Conservation (phyloP, 2,329 filamentous ascomycete genomes). For the Rutstroemia sp. region DNA sequence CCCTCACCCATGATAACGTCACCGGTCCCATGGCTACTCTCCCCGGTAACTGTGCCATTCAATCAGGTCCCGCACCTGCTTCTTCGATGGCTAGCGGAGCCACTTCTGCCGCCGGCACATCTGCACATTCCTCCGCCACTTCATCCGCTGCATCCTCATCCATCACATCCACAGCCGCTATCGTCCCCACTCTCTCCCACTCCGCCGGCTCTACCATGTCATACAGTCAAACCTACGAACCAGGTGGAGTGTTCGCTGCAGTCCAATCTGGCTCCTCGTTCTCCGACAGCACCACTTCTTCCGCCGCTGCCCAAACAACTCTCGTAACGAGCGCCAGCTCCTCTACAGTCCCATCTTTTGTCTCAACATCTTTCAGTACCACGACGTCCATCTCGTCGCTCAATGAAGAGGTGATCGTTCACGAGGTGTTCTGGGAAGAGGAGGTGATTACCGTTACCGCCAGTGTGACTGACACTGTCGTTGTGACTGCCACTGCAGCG, state of each 20-base stretch:
- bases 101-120: slow-evolving; percentile 4
- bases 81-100: neutral
- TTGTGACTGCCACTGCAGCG: neutral
- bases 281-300: neutral
- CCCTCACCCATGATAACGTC: slow-evolving; percentile 53
- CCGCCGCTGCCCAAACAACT: slow-evolving; percentile 1
- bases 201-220: slow-evolving; percentile 19
- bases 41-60: slow-evolving; percentile 54
- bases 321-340: slow-evolving; percentile 17
- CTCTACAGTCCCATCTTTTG: slow-evolving; percentile 23
- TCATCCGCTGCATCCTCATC: neutral
- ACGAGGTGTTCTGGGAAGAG: slow-evolving; percentile 51
- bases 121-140: slow-evolving; percentile 15
- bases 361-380: slow-evolving; percentile 48
- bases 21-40: slow-evolving; percentile 45
- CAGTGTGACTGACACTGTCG: neutral
- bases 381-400: slow-evolving; percentile 30
- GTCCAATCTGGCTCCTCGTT: neutral
- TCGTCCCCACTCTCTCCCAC: slow-evolving; percentile 25
- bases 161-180: slow-evolving; percentile 3
- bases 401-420: slow-evolving; percentile 33
- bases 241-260: slow-evolving; percentile 30
- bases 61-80: slow-evolving; percentile 34
- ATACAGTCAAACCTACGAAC: slow-evolving; percentile 15
- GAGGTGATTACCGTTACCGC: slow-evolving; percentile 33